These are phyloP conservation scores for Calonectria naviculata DNA, from an alignment of 2,329 filamentous ascomycete genomes.

Conservation along the genomic window DNA sequence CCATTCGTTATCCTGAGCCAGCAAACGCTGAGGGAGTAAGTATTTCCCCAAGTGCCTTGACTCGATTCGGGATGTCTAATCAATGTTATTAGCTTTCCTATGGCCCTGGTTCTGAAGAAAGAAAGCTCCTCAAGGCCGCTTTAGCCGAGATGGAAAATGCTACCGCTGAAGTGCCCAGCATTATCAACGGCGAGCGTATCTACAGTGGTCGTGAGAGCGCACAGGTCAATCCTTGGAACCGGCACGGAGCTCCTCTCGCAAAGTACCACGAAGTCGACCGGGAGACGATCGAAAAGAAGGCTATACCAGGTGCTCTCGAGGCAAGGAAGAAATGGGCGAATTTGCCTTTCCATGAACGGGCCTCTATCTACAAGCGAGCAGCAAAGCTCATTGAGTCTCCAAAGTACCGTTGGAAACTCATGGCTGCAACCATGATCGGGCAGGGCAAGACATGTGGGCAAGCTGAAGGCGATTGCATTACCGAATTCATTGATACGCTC, in stretches of 20 bases:
- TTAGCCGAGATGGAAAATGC: neutral
- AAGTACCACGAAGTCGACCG: neutral
- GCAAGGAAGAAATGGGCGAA: neutral
- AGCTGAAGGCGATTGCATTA: neutral
- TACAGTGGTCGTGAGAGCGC: neutral
- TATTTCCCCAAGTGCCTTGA: too few species aligned
- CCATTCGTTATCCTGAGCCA: neutral
- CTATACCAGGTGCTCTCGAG: neutral
- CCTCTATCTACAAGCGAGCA: neutral
- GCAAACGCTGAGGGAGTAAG: neutral
- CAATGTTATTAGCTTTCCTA: neutral
- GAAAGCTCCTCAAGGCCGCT: neutral
- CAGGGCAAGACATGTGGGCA: neutral
- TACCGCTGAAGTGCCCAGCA: neutral
- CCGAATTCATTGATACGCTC: neutral
- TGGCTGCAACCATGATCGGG: neutral
- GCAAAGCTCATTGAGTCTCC: neutral
- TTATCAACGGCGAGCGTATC: neutral
- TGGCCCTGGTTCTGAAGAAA: neutral
- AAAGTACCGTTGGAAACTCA: neutral
- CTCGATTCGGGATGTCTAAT: neutral
- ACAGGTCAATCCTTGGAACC: neutral
- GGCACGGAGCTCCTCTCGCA: neutral
- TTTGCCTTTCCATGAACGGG: neutral
- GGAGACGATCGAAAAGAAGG: neutral